Evolutionary conservation across 202 grass and related monocot genomes (phyloP), one percentile per base, ranked within the genome.

Genomic region (Schoenoplectus triqueter): DNA sequence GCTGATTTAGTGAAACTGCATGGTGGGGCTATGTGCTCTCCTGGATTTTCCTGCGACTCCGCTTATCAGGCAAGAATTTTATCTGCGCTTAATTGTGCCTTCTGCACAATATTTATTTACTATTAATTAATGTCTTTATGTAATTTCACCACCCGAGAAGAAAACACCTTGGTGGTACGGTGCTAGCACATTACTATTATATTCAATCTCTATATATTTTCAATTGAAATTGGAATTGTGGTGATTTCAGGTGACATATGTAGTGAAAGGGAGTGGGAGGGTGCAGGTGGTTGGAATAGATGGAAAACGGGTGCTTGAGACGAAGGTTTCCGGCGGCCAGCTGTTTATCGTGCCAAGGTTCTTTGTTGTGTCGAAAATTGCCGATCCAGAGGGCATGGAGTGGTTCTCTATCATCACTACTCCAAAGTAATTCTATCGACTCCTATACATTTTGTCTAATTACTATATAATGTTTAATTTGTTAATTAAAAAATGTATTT

Each of bases 321-420:
- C 89, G 9, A 67, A 22, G 7, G 77, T 92, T 0, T 82, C 87
- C 69, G 92, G 76, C 3, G 95, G 95, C 2, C 57, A 7, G 52
- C 87, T 98, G 20, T 98, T 98, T 82, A 95, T 98, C 31, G 95
- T 98, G 10, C 95, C 92, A 0, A 85, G 92, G 80, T 98, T 95
- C 88, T 88, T 88, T 3, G 95, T 95, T 2, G 92, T 98, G 1
- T 98, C 92, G 5, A 95, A 98, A 88, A 98, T 98, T 48, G 92
- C 95, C 0, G 95, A 93, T 13, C 87, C 76, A 1, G 83, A 88
- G 0, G 95, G 95, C 60, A 31, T 98, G 88, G 89, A 93, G 63
- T 95, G 95, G 95, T 94, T 97, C 86, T 97, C 95, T 31, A 97
- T 97, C 54, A 97, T 97, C 88, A 92, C 89, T 31, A 95, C 95